Evolutionary conservation across 169 alveolate species (phyloP), one percentile per base, ranked within the genome.

Genomic region (Plasmodium vinckei): DNA sequence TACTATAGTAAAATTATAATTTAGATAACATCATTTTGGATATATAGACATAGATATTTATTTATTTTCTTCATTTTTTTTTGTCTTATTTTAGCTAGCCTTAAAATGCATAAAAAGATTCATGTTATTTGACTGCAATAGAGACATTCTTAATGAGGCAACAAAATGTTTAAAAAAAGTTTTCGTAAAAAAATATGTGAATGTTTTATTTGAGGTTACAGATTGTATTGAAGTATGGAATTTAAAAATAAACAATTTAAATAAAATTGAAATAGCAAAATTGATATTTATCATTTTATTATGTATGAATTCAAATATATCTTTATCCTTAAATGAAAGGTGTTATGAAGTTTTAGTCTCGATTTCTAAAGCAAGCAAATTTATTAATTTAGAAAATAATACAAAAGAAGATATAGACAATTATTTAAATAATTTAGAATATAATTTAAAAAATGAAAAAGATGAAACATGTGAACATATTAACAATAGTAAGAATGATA

Each of bases 201-300:
- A 21, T 68, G 77, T 77, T 49, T 6, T 77, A 13, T 15, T 64
- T 21, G 77, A 77, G 65, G 57, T 77, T 19, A 69, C 33, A 57
- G 59, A 77, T 19, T 77, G 88, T 46, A 51, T 77, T 63, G 77
- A 64, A 63, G 68, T 77, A 15, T 77, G 88, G 88, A 63, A 23
- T 49, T 77, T 77, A 77, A 65, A 64, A 15, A 77, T 77, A n/a
- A 77, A 64, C 53, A 75, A 77, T 47, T 77, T 77, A 47, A 77
- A 68, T 69, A 64, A 77, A 1, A 12, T 15, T 21, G 88, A 77
- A 57, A 64, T 57, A 27, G 88, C 88, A 25, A 77, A 77, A 44
- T 57, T 77, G 15, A 57, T 63, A 68, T 77, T 63, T 77, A 77
- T 77, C 27, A 69, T 77, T 39, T 67, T 77, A 33, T 49, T 77